These are phyloP conservation scores for Fusarium verrucosum DNA, from an alignment of 2,329 filamentous ascomycete species.

Conservation along the genomic window DNA sequence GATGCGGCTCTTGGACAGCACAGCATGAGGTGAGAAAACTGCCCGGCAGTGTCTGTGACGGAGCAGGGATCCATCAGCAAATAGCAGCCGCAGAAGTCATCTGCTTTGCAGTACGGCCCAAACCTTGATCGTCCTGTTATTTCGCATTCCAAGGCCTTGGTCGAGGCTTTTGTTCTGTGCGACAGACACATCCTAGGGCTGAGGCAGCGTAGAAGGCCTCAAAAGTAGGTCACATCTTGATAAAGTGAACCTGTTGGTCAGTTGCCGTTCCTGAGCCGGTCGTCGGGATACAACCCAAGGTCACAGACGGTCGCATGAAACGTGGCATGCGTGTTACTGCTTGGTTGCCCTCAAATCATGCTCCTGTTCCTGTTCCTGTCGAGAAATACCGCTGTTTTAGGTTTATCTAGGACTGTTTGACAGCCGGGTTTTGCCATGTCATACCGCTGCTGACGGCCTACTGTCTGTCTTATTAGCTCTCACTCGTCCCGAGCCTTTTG, in stretches of 20 bases:
- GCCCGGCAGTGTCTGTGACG: conserved; percentile 17
- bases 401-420: background rate
- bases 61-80: conserved; percentile 30
- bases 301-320: conserved; percentile 35
- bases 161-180: conserved; percentile 4
- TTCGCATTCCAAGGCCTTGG: conserved; percentile 25
- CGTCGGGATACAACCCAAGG: conserved; percentile 12
- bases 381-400: background rate
- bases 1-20: conserved; percentile 25
- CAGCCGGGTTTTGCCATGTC: background rate
- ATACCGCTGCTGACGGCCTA: conserved; percentile 3
- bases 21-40: background rate
- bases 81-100: conserved; percentile 20
- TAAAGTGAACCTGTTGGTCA: conserved; percentile 9
- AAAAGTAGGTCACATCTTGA: conserved; percentile 29
- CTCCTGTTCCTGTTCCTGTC: background rate
- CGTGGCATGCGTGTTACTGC: conserved; percentile 27
- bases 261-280: conserved; percentile 11
- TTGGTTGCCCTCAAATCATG: conserved; percentile 4
- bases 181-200: conserved; percentile 12
- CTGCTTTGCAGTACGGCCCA: conserved; percentile 25
- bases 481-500: conserved; percentile 20
- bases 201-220: conserved; percentile 29
- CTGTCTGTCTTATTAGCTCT: conserved; percentile 31
- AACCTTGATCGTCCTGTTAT: conserved; percentile 15